Evolutionary conservation across 225 moss, liverwort and hornwort genomes (phyloP).

Genomic region (Asterella californica): DNA sequence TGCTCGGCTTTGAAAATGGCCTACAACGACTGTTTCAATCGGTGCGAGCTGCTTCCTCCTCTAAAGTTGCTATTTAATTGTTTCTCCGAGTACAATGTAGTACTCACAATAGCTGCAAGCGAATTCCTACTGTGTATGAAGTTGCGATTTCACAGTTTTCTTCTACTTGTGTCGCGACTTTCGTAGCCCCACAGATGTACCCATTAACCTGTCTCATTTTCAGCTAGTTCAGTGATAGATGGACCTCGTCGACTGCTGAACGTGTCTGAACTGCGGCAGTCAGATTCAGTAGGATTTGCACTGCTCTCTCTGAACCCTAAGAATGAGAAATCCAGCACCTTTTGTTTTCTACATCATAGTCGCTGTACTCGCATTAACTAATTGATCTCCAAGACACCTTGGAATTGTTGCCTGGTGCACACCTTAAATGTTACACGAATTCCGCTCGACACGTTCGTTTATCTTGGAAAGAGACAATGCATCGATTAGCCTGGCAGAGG

Average conservation of each 20-base stretch:
- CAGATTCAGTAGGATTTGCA: neutral
- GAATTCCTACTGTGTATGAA: neutral
- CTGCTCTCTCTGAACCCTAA: neutral
- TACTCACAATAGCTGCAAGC: neutral
- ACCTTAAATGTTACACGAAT: neutral
- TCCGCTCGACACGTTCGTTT: neutral
- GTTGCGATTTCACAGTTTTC: neutral
- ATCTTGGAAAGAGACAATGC: neutral
- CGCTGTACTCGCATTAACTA: neutral
- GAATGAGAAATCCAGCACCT: neutral
- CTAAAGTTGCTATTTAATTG: neutral
- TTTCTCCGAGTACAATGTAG: neutral
- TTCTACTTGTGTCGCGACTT: neutral
- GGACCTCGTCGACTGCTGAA: neutral
- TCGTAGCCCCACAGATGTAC: neutral
- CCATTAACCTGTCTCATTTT: neutral
- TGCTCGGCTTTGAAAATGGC: slow-evolving; percentile 43
- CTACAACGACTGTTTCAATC: slow-evolving; percentile 52
- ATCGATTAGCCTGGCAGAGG: neutral
- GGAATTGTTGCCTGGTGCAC: neutral
- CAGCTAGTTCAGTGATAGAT: neutral
- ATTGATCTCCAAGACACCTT: neutral
- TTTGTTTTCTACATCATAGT: neutral
- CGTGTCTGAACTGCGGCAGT: neutral
- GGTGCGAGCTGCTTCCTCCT: slow-evolving; percentile 22